Conservation (phyloP, 2,329 filamentous ascomycete genomes). For the Blastomyces percursus region DNA sequence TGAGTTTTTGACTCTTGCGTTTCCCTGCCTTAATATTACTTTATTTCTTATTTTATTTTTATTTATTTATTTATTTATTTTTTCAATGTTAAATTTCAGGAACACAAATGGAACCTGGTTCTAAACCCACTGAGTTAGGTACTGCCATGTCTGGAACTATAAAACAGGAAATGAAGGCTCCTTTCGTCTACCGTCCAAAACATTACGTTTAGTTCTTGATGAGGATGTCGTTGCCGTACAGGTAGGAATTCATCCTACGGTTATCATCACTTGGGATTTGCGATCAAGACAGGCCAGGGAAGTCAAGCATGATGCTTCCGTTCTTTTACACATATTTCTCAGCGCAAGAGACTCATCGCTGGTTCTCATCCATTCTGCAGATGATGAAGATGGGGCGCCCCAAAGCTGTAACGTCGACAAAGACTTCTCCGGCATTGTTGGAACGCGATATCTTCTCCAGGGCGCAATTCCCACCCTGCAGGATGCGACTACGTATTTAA, state of each 20-base stretch:
- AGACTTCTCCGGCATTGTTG: background rate
- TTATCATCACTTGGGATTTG: constrained; percentile 14
- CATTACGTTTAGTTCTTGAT: constrained; percentile 14
- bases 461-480: background rate
- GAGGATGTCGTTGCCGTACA: constrained; percentile 18
- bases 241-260: constrained; percentile 1
- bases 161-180: constrained; percentile 14
- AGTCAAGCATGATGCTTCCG: constrained; percentile 1
- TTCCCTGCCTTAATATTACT: background rate
- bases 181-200: constrained; percentile 22
- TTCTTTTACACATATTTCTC: constrained; percentile 4
- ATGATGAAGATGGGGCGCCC: background rate
- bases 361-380: background rate
- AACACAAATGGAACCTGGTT: background rate
- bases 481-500: background rate
- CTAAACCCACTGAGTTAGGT: constrained; percentile 12
- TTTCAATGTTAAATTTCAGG: background rate
- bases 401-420: background rate
- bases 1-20: constrained; percentile 13
- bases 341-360: background rate
- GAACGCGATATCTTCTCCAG: background rate
- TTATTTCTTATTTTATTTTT: background rate
- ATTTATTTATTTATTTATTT: too few relatives aligned
- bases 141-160: constrained; percentile 25
- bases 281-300: constrained; percentile 16